Conservation (phyloP, 257 asterid species). For the Agastache rugosa region DNA sequence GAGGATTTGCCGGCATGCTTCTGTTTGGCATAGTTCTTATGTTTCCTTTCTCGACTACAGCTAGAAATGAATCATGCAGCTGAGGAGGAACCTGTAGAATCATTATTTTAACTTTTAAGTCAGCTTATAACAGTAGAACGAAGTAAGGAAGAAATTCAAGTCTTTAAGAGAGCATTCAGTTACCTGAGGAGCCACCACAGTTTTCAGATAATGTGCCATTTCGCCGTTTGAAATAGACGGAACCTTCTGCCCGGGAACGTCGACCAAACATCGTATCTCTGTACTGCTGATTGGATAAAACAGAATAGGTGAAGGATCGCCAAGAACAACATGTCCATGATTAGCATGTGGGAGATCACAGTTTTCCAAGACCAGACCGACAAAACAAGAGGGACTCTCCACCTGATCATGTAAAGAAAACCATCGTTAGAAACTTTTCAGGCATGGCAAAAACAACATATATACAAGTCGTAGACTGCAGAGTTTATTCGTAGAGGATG, state of each 20-base stretch:
- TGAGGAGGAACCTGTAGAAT: slow-evolving; percentile 55
- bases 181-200: slow-evolving; percentile 71
- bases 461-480: not conserved
- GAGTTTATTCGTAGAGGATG: not conserved
- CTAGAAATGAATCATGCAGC: slow-evolving; percentile 50
- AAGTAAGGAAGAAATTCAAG: not conserved
- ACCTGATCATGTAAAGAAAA: slow-evolving; percentile 45
- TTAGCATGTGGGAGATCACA: slow-evolving; percentile 60
- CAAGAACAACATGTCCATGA: slow-evolving; percentile 64
- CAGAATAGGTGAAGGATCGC: slow-evolving; percentile 65
- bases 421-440: not conserved
- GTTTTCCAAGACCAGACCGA: slow-evolving; percentile 60
- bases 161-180: not conserved
- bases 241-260: slow-evolving; percentile 64
- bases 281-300: slow-evolving; percentile 68
- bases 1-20: slow-evolving; percentile 74
- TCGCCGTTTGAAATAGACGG: slow-evolving; percentile 71
- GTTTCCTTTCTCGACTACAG: slow-evolving; percentile 60
- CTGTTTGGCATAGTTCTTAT: slow-evolving; percentile 68
- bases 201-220: slow-evolving; percentile 61
- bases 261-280: slow-evolving; percentile 70
- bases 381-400: slow-evolving; percentile 59
- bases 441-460: not conserved
- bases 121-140: not conserved
- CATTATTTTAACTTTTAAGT: not conserved